These are phyloP conservation scores for Mycena galericulata DNA, from an alignment of 768 basidiomycete species.

Conservation along the genomic window DNA sequence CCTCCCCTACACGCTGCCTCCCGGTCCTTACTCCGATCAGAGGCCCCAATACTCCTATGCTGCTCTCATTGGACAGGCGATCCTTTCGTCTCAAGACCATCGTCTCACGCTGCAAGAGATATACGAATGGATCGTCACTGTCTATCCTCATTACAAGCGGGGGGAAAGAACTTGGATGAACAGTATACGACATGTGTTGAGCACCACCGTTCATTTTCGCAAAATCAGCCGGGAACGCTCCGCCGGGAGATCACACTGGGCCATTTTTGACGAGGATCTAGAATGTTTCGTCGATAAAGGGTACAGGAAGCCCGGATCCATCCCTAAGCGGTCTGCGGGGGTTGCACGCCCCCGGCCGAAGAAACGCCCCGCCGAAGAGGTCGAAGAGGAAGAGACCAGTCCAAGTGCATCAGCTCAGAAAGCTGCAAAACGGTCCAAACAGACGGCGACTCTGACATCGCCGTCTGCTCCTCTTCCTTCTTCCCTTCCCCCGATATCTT, in stretches of 20 bases:
- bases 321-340: conserved; percentile 1
- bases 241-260: conserved; percentile 89
- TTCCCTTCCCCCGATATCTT: conserved; percentile 7
- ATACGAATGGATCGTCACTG: conserved; percentile 94
- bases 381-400: conserved; percentile 24
- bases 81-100: conserved; percentile 85
- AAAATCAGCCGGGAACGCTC: conserved; percentile 84
- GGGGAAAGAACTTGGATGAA: conserved; percentile 98
- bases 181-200: conserved; percentile 96
- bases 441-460: conserved; percentile 19
- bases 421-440: conserved; percentile 47
- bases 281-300: conserved; percentile 87
- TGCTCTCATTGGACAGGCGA: conserved; percentile 94
- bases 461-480: conserved; percentile 6
- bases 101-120: conserved; percentile 95
- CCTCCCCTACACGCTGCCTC: conserved; percentile 82
- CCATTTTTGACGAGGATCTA: conserved; percentile 84
- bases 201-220: conserved; percentile 91
- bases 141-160: conserved; percentile 93
- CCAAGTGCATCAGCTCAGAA: conserved; percentile 25
- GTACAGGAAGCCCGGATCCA: conserved; percentile 70
- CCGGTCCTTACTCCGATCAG: conserved; percentile 82
- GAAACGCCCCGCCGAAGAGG: conserved; percentile 50
- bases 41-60: conserved; percentile 95
- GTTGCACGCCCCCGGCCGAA: conserved; percentile 44